Conservation (phyloP, 768 basidiomycete species). For the Mycena filopes region DNA sequence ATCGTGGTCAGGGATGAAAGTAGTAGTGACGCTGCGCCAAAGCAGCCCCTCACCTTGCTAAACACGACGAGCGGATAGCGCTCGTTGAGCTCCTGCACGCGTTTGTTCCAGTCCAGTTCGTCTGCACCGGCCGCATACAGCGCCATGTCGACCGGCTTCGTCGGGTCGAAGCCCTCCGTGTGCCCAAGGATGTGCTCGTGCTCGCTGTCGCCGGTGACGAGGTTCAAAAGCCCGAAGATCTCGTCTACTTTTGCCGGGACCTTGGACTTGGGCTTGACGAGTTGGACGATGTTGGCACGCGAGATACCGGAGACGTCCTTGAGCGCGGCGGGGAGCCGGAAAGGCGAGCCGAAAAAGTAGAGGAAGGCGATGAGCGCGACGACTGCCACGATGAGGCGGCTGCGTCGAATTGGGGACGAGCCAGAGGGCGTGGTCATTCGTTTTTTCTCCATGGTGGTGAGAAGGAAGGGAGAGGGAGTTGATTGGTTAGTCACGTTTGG, state of each 20-base stretch:
- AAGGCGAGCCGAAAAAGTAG: constrained; percentile 56
- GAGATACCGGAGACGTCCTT: constrained; percentile 47
- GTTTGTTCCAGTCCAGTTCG: constrained; percentile 55
- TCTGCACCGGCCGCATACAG: constrained; percentile 65
- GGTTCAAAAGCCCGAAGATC: constrained; percentile 76
- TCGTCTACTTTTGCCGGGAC: constrained; percentile 55
- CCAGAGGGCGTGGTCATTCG: constrained; percentile 14
- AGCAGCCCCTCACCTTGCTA: constrained; percentile 69
- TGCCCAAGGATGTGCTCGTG: constrained; percentile 53
- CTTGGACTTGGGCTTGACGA: constrained; percentile 45
- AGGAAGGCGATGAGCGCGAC: constrained; percentile 48
- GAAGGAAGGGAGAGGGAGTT: not conserved
- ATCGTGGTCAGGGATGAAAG: not conserved
- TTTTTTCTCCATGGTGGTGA: constrained; percentile 28
- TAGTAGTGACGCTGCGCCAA: not conserved
- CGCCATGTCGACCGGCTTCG: constrained; percentile 57
- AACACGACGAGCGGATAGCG: constrained; percentile 79
- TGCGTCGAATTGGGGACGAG: constrained; percentile 48
- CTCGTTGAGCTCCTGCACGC: constrained; percentile 53
- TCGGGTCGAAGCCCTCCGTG: constrained; percentile 55
- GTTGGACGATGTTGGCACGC: constrained; percentile 52
- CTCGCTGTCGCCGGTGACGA: constrained; percentile 62
- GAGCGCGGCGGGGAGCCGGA: constrained; percentile 51
- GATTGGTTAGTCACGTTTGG: not conserved
- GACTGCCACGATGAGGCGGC: constrained; percentile 57